A percentile compares a stretch with the other conserved stretches of the same genome.
Conservation (phyloP, 208 protist genomes). For the Trypanosoma conorhini region DNA sequence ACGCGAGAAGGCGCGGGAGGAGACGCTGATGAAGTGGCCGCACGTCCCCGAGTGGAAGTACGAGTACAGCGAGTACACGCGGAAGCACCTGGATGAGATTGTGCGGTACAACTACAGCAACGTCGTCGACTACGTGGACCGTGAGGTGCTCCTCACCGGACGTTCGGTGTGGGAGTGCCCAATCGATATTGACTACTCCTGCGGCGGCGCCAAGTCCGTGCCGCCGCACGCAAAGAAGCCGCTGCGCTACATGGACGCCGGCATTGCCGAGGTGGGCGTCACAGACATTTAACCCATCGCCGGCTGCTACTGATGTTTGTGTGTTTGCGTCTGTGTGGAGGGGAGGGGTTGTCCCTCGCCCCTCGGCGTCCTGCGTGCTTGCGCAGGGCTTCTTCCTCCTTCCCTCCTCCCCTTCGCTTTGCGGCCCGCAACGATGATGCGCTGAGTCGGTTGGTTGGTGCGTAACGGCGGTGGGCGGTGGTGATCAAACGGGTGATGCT, state of each 20-base stretch:
- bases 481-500: no score
- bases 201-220: slow-evolving; percentile 75
- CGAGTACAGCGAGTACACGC: slow-evolving; percentile 76
- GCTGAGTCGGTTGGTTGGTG: no score
- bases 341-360: background rate
- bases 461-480: no score
- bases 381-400: no score
- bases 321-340: no score
- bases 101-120: slow-evolving; percentile 92
- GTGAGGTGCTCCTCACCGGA: slow-evolving; percentile 88
- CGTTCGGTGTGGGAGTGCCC: slow-evolving; percentile 90
- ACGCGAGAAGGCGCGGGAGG: slow-evolving; percentile 69
- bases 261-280: slow-evolving; percentile 56
- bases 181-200: slow-evolving; percentile 87
- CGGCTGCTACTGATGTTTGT: no score
- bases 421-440: no score
- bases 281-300: slow-evolving; percentile 65
- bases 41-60: slow-evolving; percentile 89
- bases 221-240: slow-evolving; percentile 83
- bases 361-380: no score
- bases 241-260: slow-evolving; percentile 64
- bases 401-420: background rate
- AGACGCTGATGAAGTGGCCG: slow-evolving; percentile 88
- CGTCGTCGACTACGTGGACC: slow-evolving; percentile 92
- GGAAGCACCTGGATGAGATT: slow-evolving; percentile 72